Evolutionary conservation across 768 basidiomycete genomes (phyloP), one percentile per base, ranked within the genome.

Genomic region (Podaxis sp.): DNA sequence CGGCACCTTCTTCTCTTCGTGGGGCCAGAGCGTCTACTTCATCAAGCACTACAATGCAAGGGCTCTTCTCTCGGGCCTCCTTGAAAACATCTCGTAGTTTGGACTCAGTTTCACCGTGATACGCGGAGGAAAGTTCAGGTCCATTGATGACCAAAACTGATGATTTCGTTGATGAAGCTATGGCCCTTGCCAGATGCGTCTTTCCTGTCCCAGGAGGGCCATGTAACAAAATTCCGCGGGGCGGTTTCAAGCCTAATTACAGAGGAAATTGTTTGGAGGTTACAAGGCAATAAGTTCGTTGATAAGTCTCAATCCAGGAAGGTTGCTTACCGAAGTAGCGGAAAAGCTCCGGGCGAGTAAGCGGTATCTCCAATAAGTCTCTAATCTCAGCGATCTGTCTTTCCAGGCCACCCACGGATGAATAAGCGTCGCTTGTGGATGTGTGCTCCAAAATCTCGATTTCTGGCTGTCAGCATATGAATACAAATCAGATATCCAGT

Each of bases 191-290:
- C 1, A 99, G 79, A 69, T 97, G 94, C 0, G 97, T 99, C 76
- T 99, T 99, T 14, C 97, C 97, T 7, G 97, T 98, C 38, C 97
- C 97, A 2, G 97, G 94, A 10, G 95, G 95, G 10, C 97, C 97
- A 71, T 98, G 89, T 1, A 99, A 83, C 18, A 98, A 82, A 48
- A 98, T 90, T 3, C 97, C 97, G 50, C 92, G 87, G n/a, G 96
- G 95, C 14, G 96, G 95, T 67, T 91, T 95, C n/a, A 99, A 79
- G 37, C 91, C 93, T 79, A 25, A 58, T 47, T 59, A 58, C 59
- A 53, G 38, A 40, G 35, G 46, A 32, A 18, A n/a, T 14, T 5
- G 21, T 13, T 40, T 40, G 1, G 32, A 51, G 4, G 40, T 7
- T 23, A 36, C 14, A 38, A 28, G 53, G 38, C 11, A 40, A 40